Conservation (phyloP, 129 eudicot genomes). For the Solidago caesia region DNA sequence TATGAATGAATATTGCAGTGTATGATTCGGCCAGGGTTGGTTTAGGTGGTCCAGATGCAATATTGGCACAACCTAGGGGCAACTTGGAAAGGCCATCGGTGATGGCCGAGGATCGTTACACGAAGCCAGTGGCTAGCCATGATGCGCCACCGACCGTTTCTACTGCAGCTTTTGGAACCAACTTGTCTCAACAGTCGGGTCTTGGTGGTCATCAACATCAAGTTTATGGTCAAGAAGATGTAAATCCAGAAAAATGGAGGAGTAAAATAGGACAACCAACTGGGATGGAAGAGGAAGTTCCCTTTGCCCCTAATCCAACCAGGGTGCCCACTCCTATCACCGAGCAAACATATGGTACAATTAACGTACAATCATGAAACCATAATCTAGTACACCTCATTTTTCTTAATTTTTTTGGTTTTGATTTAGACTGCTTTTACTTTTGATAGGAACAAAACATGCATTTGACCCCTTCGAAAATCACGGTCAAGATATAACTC, state of each 20-base stretch:
- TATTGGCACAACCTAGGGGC: constrained; percentile 22
- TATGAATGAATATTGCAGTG: constrained; percentile 36
- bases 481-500: constrained; percentile 12
- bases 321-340: constrained; percentile 8
- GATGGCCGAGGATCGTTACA: constrained; percentile 36
- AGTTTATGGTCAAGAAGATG: constrained; percentile 1
- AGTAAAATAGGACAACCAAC: constrained; percentile 34
- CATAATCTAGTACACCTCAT: no score
- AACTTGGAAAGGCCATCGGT: constrained; percentile 39
- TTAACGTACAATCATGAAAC: background rate
- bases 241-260: constrained; percentile 25
- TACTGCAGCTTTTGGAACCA: constrained; percentile 6
- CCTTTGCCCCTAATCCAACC: constrained; percentile 23
- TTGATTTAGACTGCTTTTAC: background rate
- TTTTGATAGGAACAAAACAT: constrained; percentile 1
- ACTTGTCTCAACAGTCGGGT: constrained; percentile 8
- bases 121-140: constrained; percentile 6
- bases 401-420: background rate
- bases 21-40: constrained; percentile 45
- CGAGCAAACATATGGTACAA: constrained; percentile 13
- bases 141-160: constrained; percentile 11
- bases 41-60: constrained; percentile 17
- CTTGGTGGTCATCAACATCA: constrained; percentile 12
- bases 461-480: background rate
- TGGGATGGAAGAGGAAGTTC: constrained; percentile 24